phyloP scores from a whole-genome alignment of 345 rosid genomes.

The Kandelia obovata region DNA sequence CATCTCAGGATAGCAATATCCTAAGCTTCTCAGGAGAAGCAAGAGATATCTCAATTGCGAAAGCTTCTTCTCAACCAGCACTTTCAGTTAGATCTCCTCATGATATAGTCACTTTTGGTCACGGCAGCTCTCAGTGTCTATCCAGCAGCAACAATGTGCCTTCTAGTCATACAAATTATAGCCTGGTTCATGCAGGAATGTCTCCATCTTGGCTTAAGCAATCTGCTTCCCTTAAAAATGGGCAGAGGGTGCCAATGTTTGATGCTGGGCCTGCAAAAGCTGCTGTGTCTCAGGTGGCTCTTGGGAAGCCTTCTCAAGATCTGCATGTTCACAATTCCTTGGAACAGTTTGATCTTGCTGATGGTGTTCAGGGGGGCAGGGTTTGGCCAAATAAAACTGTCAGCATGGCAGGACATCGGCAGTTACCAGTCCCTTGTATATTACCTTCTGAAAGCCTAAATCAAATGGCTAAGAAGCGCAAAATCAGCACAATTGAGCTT shows the following conservation, averaged over 20 bases:
- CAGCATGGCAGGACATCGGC: conserved; percentile 28
- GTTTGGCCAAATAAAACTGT: conserved; percentile 25
- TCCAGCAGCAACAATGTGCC: conserved; percentile 18
- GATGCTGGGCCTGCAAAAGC: conserved; percentile 37
- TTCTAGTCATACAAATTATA: conserved; percentile 18
- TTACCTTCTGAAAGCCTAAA: conserved; percentile 27
- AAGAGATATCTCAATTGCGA: conserved; percentile 21
- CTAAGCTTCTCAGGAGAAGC: conserved; percentile 20
- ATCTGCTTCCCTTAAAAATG: conserved; percentile 61
- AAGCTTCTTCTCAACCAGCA: conserved; percentile 24
- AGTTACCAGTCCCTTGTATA: conserved; percentile 33
- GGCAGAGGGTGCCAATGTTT: conserved; percentile 41
- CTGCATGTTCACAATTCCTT: conserved; percentile 30
- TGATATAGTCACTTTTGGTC: conserved; percentile 23
- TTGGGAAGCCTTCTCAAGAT: conserved; percentile 45
- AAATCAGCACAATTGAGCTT: conserved; percentile 40
- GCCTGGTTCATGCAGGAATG: conserved; percentile 22
- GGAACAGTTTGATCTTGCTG: conserved; percentile 34
- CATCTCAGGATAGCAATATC: conserved; percentile 28
- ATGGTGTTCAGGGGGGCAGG: conserved; percentile 30
- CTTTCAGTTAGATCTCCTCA: conserved; percentile 19
- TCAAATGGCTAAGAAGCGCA: conserved; percentile 53
- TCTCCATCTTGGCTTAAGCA: conserved; percentile 61
- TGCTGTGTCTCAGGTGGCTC: conserved; percentile 33
- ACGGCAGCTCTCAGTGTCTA: conserved; percentile 23